phyloP scores from a whole-genome alignment of 345 rosid species.

The Eucalyptus rudis region DNA sequence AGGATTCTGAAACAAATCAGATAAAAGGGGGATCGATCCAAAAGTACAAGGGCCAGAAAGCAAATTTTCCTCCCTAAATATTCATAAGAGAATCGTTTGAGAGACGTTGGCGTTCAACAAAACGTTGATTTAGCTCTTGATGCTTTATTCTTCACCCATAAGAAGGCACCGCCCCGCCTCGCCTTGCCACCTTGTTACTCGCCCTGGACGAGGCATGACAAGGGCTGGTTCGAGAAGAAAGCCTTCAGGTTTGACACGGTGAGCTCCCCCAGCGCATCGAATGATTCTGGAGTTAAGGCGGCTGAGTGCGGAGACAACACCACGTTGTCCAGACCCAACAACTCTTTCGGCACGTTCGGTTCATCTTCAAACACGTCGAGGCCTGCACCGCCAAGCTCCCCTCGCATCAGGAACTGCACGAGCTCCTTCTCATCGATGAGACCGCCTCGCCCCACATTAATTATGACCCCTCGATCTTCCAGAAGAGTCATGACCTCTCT shows the following conservation, averaged over 20 bases:
- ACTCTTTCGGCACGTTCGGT: conserved; percentile 41
- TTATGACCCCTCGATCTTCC: conserved; percentile 31
- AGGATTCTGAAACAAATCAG: background rate
- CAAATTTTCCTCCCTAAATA: background rate
- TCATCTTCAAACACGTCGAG: conserved; percentile 80
- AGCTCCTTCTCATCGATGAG: conserved; percentile 52
- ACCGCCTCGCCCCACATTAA: conserved; percentile 47
- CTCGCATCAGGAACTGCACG: conserved; percentile 35
- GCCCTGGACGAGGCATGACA: conserved; percentile 10
- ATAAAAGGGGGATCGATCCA: background rate
- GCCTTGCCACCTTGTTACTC: background rate
- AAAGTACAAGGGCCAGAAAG: background rate
- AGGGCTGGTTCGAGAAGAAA: conserved; percentile 44
- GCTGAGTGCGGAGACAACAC: conserved; percentile 60
- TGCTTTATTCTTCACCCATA: background rate
- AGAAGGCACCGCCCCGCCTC: background rate
- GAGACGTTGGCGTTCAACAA: background rate
- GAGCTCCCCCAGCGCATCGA: conserved; percentile 16
- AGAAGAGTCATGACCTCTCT: conserved; percentile 26
- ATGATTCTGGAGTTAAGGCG: conserved; percentile 37
- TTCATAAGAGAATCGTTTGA: background rate
- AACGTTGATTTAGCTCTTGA: background rate
- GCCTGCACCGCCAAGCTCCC: conserved; percentile 68
- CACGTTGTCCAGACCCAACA: conserved; percentile 48
- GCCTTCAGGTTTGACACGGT: conserved; percentile 46